phyloP scores from a whole-genome alignment of 495 filamentous ascomycete species.

The Aspergillus cristatus region DNA sequence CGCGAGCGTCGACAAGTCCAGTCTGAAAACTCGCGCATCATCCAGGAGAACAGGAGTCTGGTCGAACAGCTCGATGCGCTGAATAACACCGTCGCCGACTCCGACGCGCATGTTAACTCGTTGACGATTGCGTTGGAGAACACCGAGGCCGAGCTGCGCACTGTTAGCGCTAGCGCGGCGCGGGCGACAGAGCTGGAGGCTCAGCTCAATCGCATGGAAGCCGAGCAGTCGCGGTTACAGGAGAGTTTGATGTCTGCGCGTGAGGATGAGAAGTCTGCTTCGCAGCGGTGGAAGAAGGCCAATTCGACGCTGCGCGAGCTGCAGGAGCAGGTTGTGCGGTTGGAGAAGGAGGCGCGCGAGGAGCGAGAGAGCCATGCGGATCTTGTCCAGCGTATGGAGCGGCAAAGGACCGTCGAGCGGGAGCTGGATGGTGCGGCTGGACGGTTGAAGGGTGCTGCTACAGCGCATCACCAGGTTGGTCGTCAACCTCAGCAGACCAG shows the following conservation, averaged over 20 bases:
- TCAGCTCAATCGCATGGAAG: slow-evolving; percentile 67
- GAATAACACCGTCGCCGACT: slow-evolving; percentile 63
- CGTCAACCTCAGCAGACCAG: slow-evolving; percentile 45
- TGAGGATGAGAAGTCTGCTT: slow-evolving; percentile 63
- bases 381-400: slow-evolving; percentile 69
- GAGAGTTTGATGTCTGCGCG: slow-evolving; percentile 52
- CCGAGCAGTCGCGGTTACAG: slow-evolving; percentile 67
- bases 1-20: slow-evolving; percentile 67
- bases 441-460: slow-evolving; percentile 65
- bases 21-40: slow-evolving; percentile 57
- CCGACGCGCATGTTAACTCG: slow-evolving; percentile 62
- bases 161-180: slow-evolving; percentile 60
- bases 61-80: slow-evolving; percentile 73
- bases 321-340: slow-evolving; percentile 78
- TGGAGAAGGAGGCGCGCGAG: slow-evolving; percentile 75
- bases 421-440: slow-evolving; percentile 70
- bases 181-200: slow-evolving; percentile 69
- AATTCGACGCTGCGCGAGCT: slow-evolving; percentile 64
- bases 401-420: slow-evolving; percentile 60
- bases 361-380: slow-evolving; percentile 79
- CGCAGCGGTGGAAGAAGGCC: slow-evolving; percentile 74
- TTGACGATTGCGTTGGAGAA: slow-evolving; percentile 65
- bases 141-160: slow-evolving; percentile 65
- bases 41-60: slow-evolving; percentile 71
- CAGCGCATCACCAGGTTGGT: slow-evolving; percentile 48